These are phyloP conservation scores for Auriscalpium microsporum DNA, from an alignment of 768 basidiomycete genomes.

Conservation along the genomic window DNA sequence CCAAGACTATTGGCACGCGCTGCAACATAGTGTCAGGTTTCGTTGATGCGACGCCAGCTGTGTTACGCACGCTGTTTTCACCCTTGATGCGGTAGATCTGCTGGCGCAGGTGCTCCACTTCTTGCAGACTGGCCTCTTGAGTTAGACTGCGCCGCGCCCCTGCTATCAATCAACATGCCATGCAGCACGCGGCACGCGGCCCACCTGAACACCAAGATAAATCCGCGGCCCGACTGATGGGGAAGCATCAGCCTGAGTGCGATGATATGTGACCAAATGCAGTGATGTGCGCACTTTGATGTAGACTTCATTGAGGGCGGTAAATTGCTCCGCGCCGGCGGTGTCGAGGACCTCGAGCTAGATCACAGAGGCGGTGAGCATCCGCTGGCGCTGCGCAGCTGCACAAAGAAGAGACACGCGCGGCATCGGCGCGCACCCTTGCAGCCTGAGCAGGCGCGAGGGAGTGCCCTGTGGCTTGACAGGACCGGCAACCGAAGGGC, in stretches of 20 bases:
- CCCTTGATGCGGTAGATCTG: constrained; percentile 79
- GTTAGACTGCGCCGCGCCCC: constrained; percentile 44
- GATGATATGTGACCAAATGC: neutral
- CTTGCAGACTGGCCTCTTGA: constrained; percentile 72
- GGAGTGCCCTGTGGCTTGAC: too few relatives aligned
- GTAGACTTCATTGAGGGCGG: constrained; percentile 69
- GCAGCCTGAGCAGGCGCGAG: too few relatives aligned
- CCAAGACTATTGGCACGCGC: constrained; percentile 74
- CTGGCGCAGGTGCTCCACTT: constrained; percentile 72
- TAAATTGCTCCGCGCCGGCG: constrained; percentile 83
- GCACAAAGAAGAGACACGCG: neutral
- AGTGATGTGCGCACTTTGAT: constrained; percentile 48
- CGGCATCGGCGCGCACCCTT: too few relatives aligned
- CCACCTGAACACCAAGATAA: constrained; percentile 77
- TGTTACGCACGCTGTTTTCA: constrained; percentile 42
- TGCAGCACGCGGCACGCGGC: neutral
- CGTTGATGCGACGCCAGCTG: too few relatives aligned
- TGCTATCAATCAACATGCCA: too few relatives aligned
- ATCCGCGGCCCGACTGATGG: constrained; percentile 57
- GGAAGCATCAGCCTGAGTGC: constrained; percentile 4
- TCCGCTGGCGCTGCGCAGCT: neutral
- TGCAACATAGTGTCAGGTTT: constrained; percentile 16
- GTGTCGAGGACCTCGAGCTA: constrained; percentile 80
- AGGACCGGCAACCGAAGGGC: constrained; percentile 1
- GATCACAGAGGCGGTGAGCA: neutral